These are phyloP conservation scores for Cryptosporidium viatorum DNA, from an alignment of 169 alveolate genomes.

Conservation along the genomic window DNA sequence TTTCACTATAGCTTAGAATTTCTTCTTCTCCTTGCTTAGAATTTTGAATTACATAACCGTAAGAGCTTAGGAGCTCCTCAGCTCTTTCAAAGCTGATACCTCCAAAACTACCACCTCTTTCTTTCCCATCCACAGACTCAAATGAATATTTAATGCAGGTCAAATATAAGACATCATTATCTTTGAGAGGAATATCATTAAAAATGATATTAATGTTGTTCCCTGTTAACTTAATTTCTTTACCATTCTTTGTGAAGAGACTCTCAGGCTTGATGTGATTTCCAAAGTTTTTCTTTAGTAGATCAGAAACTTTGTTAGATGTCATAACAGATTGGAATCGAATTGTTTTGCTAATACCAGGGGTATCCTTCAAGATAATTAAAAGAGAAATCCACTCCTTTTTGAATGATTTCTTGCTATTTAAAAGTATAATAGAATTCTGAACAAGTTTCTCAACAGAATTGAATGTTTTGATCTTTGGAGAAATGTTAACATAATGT, in stretches of 20 bases:
- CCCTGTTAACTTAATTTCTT: conserved; percentile 6
- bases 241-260: conserved; percentile 47
- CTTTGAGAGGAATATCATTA: background rate
- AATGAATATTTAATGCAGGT: background rate
- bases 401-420: conserved; percentile 2
- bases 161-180: conserved; percentile 28
- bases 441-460: conserved; percentile 13
- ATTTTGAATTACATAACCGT: conserved; percentile 21
- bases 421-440: conserved; percentile 9
- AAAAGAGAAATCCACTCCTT: background rate
- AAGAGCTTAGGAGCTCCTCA: conserved; percentile 18
- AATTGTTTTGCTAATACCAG: conserved; percentile 9
- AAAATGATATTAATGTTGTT: background rate
- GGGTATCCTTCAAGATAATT: conserved; percentile 20
- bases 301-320: background rate
- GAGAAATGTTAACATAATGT: conserved; percentile 11
- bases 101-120: background rate
- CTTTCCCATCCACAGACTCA: background rate
- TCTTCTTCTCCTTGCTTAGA: background rate
- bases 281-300: conserved; percentile 12
- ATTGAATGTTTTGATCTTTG: conserved; percentile 3
- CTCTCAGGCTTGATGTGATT: conserved; percentile 17
- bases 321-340: background rate
- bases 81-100: conserved; percentile 17
- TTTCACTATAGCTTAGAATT: background rate